Conservation (phyloP, 257 asterid genomes). For the Euphrasia confusa region DNA sequence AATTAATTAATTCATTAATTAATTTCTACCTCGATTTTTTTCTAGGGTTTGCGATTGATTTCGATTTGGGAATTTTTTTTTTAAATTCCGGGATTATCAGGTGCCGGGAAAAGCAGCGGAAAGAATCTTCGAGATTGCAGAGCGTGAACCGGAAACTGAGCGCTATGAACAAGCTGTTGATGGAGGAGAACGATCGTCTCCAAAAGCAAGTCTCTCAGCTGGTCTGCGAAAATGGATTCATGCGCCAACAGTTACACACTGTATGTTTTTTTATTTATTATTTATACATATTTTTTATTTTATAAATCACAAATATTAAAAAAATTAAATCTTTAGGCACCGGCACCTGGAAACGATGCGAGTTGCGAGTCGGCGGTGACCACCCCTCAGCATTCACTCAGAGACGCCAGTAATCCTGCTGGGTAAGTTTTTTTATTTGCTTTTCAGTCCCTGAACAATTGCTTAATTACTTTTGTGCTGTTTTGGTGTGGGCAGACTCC, state of each 20-base stretch:
- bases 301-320: neutral
- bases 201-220: constrained; percentile 97
- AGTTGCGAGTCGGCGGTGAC: constrained; percentile 87
- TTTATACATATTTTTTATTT: neutral
- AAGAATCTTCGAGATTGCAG: constrained; percentile 79
- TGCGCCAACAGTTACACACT: constrained; percentile 76
- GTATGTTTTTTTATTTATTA: constrained; percentile 39
- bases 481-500: constrained; percentile 55
- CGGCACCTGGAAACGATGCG: constrained; percentile 53
- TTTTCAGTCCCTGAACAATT: neutral
- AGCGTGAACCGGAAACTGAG: constrained; percentile 77
- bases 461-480: neutral
- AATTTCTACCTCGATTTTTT: neutral
- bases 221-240: constrained; percentile 84
- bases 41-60: neutral
- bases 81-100: constrained; percentile 26
- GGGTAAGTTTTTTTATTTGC: constrained; percentile 46
- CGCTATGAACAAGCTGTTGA: constrained; percentile 90
- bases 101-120: constrained; percentile 97
- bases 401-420: constrained; percentile 95
- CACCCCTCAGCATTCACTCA: constrained; percentile 68
- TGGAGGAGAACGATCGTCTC: constrained; percentile 98
- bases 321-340: neutral
- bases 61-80: neutral
- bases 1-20: neutral